Evolutionary conservation across 257 asterid species (phyloP), one percentile per base, ranked within the genome.

Genomic region (Rubia yunnanensis): DNA sequence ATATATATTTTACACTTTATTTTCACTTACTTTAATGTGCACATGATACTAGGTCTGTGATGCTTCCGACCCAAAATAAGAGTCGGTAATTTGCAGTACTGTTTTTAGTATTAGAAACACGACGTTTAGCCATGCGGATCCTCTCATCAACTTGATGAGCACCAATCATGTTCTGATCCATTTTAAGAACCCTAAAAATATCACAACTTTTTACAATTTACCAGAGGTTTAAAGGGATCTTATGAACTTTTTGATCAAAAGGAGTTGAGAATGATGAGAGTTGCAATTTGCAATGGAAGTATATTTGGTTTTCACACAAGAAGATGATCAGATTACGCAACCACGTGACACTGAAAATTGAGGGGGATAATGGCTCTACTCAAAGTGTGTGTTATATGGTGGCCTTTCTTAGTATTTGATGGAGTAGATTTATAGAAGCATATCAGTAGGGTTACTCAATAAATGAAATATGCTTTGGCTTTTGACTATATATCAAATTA

Each of bases 401-500:
- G n/a, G n/a, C n/a, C n/a, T n/a, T n/a, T 46, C 67, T 32, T 32
- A 28, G 73, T 34, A 69, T 27, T 22, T 9, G 44, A 9, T 20
- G 63, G 63, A 61, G 56, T 61, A 17, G 68, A 49, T 61, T 60
- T 69, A 69, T 30, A 8, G n/a, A 60, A 34, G 53, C 62, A 69
- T 60, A 22, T 70, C 26, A 22, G 63, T 62, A 35, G 38, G 24
- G 63, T 63, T 52, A 62, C 64, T 52, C 34, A 36, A 70, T 41
- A 52, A 52, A 61, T 44, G 57, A 36, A 62, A 62, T 3, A 24
- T 53, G 31, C 59, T 10, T 23, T 44, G 48, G 60, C 67, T 70
- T 70, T 70, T 70, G 69, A 62, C 68, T 65, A 62, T 30, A 62
- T 26, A 60, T 70, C 69, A 70, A 62, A 61, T 63, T 62, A 23